A percentile compares a stretch with the other conserved stretches of the same genome.
Conservation (phyloP, 768 basidiomycete species). For the Agrocybe pediades region DNA sequence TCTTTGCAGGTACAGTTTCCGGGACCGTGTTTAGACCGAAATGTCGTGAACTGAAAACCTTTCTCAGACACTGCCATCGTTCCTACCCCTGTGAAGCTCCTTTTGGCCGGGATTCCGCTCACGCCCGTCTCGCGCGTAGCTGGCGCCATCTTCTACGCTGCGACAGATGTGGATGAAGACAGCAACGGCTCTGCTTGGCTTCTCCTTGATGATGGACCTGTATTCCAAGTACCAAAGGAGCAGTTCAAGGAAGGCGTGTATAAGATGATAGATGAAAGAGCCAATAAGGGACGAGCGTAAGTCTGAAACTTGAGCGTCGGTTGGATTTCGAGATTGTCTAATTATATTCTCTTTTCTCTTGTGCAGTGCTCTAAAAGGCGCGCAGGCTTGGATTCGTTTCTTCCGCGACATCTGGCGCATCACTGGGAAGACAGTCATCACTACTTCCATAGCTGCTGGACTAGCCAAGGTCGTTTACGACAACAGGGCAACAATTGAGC, state of each 20-base stretch:
- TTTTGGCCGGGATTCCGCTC: conserved; percentile 51
- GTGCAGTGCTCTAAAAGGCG: conserved; percentile 25
- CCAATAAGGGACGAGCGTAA: conserved; percentile 34
- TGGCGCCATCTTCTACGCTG: conserved; percentile 52
- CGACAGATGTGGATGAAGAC: conserved; percentile 43
- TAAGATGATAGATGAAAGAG: conserved; percentile 47
- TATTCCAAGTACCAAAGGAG: conserved; percentile 47
- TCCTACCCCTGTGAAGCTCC: conserved; percentile 34
- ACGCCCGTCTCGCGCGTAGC: conserved; percentile 49
- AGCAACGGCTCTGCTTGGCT: conserved; percentile 51
- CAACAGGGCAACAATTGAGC: conserved; percentile 22
- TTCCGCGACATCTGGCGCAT: conserved; percentile 30
- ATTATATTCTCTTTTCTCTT: background rate
- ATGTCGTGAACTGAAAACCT: background rate
- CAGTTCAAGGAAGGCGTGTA: conserved; percentile 54
- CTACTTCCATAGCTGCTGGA: conserved; percentile 17
- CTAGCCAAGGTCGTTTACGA: conserved; percentile 31
- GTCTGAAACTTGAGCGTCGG: conserved; percentile 7
- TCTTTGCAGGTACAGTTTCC: conserved; percentile 45
- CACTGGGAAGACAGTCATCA: conserved; percentile 26
- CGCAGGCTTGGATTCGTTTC: conserved; percentile 27
- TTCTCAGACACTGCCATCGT: conserved; percentile 50
- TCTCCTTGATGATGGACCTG: conserved; percentile 51
- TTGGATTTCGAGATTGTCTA: background rate
- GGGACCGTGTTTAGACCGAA: background rate